Evolutionary conservation across 164 flowering plant genomes (phyloP).

Genomic region (Liquidambar formosana): DNA sequence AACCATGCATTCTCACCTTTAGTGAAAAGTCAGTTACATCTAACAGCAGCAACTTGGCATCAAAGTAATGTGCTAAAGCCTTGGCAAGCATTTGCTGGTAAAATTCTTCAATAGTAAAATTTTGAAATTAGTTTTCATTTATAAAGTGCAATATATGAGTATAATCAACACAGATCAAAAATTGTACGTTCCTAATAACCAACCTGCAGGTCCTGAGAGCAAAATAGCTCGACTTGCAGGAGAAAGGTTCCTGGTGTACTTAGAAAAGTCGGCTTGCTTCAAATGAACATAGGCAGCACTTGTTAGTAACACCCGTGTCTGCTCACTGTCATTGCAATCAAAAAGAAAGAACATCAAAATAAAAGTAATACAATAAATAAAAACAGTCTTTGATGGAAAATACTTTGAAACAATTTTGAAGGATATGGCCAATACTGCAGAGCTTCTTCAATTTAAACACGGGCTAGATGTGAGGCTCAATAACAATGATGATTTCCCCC

Average conservation of each 20-base stretch:
- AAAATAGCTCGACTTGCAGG: constrained; percentile 91
- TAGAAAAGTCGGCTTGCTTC: constrained; percentile 75
- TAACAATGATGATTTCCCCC: too few relatives aligned
- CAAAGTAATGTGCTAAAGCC: constrained; percentile 90
- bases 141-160: not conserved
- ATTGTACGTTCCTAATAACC: constrained; percentile 14
- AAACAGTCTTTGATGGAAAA: not conserved
- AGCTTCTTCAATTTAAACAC: too few relatives aligned
- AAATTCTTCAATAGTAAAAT: constrained; percentile 49
- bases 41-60: constrained; percentile 80
- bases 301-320: constrained; percentile 77
- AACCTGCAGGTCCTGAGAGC: constrained; percentile 97
- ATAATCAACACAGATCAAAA: not conserved
- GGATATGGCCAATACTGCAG: too few relatives aligned
- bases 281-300: constrained; percentile 94
- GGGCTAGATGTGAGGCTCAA: too few relatives aligned
- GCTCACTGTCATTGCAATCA: constrained; percentile 62
- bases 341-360: constrained; percentile 4
- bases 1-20: constrained; percentile 46
- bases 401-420: too few relatives aligned
- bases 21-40: constrained; percentile 86
- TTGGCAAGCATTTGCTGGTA: constrained; percentile 99
- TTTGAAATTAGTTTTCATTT: constrained; percentile 8
- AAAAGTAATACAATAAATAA: not conserved
- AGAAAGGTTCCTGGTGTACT: constrained; percentile 81